Evolutionary conservation across 2,329 filamentous ascomycete genomes (phyloP).

Genomic region (Talaromyces sp.): DNA sequence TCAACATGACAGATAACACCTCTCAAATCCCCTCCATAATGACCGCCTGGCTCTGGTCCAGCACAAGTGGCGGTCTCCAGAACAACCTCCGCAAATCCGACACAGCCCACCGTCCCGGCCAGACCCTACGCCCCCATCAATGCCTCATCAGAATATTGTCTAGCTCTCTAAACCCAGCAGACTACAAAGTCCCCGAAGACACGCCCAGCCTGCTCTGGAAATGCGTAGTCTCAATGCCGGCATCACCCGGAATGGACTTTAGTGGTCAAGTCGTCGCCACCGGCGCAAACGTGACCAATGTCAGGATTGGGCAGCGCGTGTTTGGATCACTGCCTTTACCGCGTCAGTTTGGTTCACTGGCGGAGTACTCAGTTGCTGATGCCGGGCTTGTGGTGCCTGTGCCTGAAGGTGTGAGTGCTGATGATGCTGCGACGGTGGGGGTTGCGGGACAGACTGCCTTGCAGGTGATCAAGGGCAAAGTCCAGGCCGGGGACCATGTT

Average conservation of each 20-base stretch:
- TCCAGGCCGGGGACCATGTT: conserved; percentile 52
- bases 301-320: conserved; percentile 40
- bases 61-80: conserved; percentile 48
- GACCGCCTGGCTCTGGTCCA: conserved; percentile 57
- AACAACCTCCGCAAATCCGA: conserved; percentile 51
- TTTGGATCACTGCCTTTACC: conserved; percentile 40
- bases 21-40: conserved; percentile 41
- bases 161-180: conserved; percentile 58
- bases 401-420: conserved; percentile 43
- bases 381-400: conserved; percentile 36
- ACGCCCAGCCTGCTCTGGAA: conserved; percentile 41
- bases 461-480: conserved; percentile 47
- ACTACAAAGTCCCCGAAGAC: conserved; percentile 60
- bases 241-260: conserved; percentile 52
- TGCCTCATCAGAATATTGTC: conserved; percentile 56
- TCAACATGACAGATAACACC: conserved; percentile 1
- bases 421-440: conserved; percentile 44
- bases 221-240: conserved; percentile 40
- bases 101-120: conserved; percentile 40
- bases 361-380: conserved; percentile 41
- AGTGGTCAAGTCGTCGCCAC: conserved; percentile 43
- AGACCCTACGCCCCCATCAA: conserved; percentile 40
- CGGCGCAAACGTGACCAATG: conserved; percentile 24
- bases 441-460: conserved; percentile 50
- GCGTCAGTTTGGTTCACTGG: conserved; percentile 42